Evolutionary conservation across 148 eudicot genomes (phyloP).

Genomic region (Heliosperma pusillum): DNA sequence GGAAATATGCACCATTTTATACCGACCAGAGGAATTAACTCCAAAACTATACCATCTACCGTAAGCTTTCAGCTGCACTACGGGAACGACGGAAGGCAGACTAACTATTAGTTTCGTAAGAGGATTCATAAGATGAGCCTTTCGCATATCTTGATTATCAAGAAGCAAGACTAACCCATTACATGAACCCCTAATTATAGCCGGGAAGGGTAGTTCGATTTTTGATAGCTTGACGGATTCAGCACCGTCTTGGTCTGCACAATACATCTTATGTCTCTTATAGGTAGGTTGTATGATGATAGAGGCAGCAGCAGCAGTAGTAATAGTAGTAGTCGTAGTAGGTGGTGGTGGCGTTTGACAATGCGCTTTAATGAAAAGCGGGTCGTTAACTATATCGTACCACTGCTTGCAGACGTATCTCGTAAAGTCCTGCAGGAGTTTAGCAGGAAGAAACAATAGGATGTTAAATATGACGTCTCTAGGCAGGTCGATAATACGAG

Average conservation of each 20-base stretch:
- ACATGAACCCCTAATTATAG: constrained; percentile 7
- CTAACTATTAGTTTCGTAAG: constrained; percentile 8
- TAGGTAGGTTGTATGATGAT: background rate
- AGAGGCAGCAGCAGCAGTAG: background rate
- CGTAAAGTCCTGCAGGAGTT: constrained; percentile 10
- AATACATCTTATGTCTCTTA: background rate
- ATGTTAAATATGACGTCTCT: constrained; percentile 11
- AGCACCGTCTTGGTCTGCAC: background rate
- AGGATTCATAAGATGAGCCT: constrained; percentile 14
- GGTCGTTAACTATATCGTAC: constrained; percentile 6
- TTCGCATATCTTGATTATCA: background rate
- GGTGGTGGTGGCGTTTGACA: no score
- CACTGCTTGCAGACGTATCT: constrained; percentile 18
- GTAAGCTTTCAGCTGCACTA: no score
- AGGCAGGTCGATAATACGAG: background rate
- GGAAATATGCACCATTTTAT: background rate
- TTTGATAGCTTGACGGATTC: no score
- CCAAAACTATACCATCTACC: background rate
- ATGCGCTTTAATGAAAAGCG: constrained; percentile 5
- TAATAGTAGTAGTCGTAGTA: no score
- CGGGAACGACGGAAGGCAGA: constrained; percentile 8
- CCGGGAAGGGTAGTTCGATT: constrained; percentile 10
- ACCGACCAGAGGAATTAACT: background rate
- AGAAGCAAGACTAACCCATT: constrained; percentile 12
- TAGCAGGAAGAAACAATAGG: constrained; percentile 5